Percentiles rank a stretch among this genome's conserved stretches.
Conservation (phyloP, 2,329 filamentous ascomycete genomes). For the Podosphaera leucotricha region DNA sequence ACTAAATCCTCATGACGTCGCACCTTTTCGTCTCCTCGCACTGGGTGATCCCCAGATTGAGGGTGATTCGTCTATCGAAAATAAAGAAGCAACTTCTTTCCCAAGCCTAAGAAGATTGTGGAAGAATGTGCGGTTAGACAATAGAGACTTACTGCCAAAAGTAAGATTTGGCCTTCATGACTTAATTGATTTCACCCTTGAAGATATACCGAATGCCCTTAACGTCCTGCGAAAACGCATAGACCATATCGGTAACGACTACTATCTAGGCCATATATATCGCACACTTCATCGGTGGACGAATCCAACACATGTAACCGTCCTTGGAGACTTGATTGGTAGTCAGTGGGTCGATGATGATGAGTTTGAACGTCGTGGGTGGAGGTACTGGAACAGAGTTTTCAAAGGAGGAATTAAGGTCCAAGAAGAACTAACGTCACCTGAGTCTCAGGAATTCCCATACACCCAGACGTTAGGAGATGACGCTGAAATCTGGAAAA, state of each 20-base stretch:
- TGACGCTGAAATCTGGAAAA: conserved; percentile 38
- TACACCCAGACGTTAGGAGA: conserved; percentile 14
- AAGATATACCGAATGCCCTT: conserved; percentile 45
- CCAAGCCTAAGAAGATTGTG: conserved; percentile 24
- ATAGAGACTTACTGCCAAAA: conserved; percentile 21
- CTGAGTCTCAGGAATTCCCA: conserved; percentile 20
- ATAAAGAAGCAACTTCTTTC: conserved; percentile 26
- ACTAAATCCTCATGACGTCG: conserved; percentile 17
- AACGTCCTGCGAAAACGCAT: conserved; percentile 52
- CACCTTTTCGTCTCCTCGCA: conserved; percentile 68
- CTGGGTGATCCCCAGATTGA: conserved; percentile 87
- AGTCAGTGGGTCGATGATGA: conserved; percentile 82
- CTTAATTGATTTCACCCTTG: conserved; percentile 33
- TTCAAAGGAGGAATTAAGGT: conserved; percentile 47
- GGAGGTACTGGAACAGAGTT: conserved; percentile 59
- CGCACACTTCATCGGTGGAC: conserved; percentile 66
- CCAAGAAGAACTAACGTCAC: conserved; percentile 27
- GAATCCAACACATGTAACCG: conserved; percentile 61
- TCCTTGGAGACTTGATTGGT: conserved; percentile 75
- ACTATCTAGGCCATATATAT: conserved; percentile 84
- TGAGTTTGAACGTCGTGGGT: conserved; percentile 55
- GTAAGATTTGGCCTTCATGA: conserved; percentile 31
- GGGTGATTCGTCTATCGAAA: conserved; percentile 64
- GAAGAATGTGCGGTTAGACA: conserved; percentile 3
- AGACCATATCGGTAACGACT: conserved; percentile 84